These are phyloP conservation scores for Cerioporus squamosus DNA, from an alignment of 1,284 basidiomycete genomes.

Conservation along the genomic window DNA sequence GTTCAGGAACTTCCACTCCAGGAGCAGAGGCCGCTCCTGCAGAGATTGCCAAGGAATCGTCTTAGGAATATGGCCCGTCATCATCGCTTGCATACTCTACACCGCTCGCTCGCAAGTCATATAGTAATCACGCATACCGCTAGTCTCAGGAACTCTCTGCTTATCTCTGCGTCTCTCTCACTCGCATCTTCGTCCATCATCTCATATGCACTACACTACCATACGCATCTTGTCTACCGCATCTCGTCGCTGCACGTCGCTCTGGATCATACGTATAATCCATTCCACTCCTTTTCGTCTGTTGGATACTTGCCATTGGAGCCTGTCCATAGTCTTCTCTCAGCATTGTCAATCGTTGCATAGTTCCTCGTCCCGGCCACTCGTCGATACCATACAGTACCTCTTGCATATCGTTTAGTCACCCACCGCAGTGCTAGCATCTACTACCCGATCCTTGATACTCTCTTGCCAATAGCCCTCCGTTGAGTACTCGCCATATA, in stretches of 20 bases:
- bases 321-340: conserved; percentile 17
- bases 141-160: not conserved
- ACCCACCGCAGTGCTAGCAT: conserved; percentile 23
- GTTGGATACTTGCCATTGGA: conserved; percentile 29
- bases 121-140: not conserved
- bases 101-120: conserved; percentile 8
- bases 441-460: conserved; percentile 16
- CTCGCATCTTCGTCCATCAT: not conserved
- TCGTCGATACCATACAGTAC: conserved; percentile 25
- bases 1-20: conserved; percentile 11
- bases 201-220: not conserved
- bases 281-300: conserved; percentile 15
- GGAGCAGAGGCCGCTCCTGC: not conserved
- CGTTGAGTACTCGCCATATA: conserved; percentile 10
- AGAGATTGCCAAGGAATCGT: conserved; percentile 15
- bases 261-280: conserved; percentile 24
- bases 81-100: conserved; percentile 14
- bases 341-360: not conserved
- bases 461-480: not conserved
- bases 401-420: conserved; percentile 24
- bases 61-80: conserved; percentile 11
- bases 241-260: conserved; percentile 18
- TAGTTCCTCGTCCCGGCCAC: not conserved
- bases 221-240: conserved; percentile 13
- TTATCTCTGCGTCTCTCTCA: conserved; percentile 1